Evolutionary conservation across 108 stramenopile genomes (phyloP), one percentile per base, ranked within the genome.

Genomic region (Nitzschia sp.): DNA sequence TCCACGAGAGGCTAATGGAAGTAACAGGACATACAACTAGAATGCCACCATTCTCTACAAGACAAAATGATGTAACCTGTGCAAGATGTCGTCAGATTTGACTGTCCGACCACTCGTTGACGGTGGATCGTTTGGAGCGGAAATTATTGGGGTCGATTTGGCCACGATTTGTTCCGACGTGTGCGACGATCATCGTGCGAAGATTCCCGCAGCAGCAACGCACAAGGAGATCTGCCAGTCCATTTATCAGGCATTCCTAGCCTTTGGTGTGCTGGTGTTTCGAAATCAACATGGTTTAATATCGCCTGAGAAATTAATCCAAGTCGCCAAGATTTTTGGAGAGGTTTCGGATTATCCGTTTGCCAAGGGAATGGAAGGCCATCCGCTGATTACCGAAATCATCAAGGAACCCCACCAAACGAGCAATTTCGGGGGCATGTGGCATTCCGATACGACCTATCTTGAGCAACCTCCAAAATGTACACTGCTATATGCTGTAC

Each of bases 371-470:
- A 42, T 42, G 38, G 38, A 42, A 6, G 38, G 38, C 9, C 13
- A 9, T 42, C 38, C 38, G 9, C 6, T 13, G 9, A 42, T 42
- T 42, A 42, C 38, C 9, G 38, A 42, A 42, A 42, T 42, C 38
- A 42, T 42, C 38, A 42, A 42, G 38, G 38, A 42, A 42, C 38
- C 38, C 9, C 38, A 42, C 13, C 38, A 42, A 42, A 42, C 38
- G 9, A 42, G 38, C 13, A 42, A 42, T 42, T 42, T 42, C 38
- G 38, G 38, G 38, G 38, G 38, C 6, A 34, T 32, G n/a, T 59
- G 58, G 58, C 58, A 59, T 34, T 4, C 58, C 1, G 58, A 59
- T 34, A 25, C 25, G 1, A 29, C 58, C 2, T 59, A 59, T 33
- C 28, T 29, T n/a, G 3, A 25, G 17, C n/a, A 59, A 33, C 58